phyloP scores from a whole-genome alignment of 148 eudicot species.

The Rhododendron molle region DNA sequence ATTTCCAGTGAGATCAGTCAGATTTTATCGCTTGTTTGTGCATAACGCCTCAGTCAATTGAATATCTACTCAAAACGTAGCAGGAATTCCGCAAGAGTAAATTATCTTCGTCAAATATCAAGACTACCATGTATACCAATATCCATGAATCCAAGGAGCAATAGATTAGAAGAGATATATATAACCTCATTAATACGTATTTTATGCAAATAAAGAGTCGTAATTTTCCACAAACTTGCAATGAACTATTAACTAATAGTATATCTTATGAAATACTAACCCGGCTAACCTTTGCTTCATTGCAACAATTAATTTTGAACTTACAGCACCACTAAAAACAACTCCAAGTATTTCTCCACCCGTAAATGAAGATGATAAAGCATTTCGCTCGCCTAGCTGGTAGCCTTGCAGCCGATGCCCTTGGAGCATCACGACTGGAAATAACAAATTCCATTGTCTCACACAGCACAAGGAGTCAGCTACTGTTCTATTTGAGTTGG shows the following conservation, averaged over 20 bases:
- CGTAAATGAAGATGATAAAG: neutral
- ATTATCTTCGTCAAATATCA: neutral
- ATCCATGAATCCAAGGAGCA: neutral
- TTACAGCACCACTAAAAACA: neutral
- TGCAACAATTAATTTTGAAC: too few relatives aligned
- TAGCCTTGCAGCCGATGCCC: neutral
- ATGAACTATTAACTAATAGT: neutral
- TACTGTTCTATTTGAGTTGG: neutral
- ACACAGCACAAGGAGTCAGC: neutral
- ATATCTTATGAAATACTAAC: neutral
- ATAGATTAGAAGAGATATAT: neutral
- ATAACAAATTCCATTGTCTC: neutral
- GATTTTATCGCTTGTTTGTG: neutral
- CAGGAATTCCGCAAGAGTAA: neutral
- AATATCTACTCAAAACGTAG: neutral
- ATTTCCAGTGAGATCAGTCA: neutral
- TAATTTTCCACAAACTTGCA: neutral
- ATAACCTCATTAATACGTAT: neutral
- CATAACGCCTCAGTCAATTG: neutral
- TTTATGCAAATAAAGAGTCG: neutral
- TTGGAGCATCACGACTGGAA: neutral
- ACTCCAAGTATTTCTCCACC: neutral
- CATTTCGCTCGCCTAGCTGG: neutral
- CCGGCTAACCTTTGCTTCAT: too few relatives aligned
- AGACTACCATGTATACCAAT: neutral